A percentile compares a stretch with the other conserved stretches of the same genome.
Conservation (phyloP, 1,139 yeast species). For the Kodamaea alishanica region DNA sequence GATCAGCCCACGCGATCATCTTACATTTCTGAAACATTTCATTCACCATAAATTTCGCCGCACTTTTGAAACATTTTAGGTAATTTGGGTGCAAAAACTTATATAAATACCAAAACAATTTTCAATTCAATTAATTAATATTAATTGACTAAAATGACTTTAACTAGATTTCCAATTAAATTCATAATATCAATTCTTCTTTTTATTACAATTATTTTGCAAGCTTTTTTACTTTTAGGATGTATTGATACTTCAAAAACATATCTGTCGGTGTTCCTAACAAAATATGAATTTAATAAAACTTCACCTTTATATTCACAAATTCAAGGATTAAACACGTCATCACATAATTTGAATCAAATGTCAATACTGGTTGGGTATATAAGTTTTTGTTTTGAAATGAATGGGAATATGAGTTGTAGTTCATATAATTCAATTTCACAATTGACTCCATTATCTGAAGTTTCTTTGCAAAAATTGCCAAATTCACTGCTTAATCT, state of each 20-base stretch:
- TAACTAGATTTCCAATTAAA: conserved; percentile 4
- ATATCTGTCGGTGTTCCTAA: conserved; percentile 45
- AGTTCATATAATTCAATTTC: conserved; percentile 24
- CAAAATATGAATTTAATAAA: conserved; percentile 44
- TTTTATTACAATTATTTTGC: conserved; percentile 36
- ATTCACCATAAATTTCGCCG: too few species aligned
- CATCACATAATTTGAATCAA: conserved; percentile 19
- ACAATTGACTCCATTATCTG: conserved; percentile 22
- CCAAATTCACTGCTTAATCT: conserved; percentile 33
- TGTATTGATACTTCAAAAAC: conserved; percentile 39
- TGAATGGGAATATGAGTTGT: conserved; percentile 29
- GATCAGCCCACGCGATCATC: too few species aligned
- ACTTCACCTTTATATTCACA: conserved; percentile 35
- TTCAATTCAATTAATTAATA: too few species aligned
- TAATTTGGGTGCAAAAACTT: too few species aligned
- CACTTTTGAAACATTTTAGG: too few species aligned
- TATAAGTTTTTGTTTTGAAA: conserved; percentile 44
- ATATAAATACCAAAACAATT: too few species aligned
- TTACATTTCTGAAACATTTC: too few species aligned
- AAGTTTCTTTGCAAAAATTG: conserved; percentile 22
- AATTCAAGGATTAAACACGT: conserved; percentile 26
- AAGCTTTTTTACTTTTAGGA: conserved; percentile 53
- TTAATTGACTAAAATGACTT: too few species aligned
- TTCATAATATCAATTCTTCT: conserved; percentile 17
- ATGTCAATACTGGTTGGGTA: conserved; percentile 49